Conservation (phyloP, 2,329 filamentous ascomycete species). For the Decorospora gaudefroyi region DNA sequence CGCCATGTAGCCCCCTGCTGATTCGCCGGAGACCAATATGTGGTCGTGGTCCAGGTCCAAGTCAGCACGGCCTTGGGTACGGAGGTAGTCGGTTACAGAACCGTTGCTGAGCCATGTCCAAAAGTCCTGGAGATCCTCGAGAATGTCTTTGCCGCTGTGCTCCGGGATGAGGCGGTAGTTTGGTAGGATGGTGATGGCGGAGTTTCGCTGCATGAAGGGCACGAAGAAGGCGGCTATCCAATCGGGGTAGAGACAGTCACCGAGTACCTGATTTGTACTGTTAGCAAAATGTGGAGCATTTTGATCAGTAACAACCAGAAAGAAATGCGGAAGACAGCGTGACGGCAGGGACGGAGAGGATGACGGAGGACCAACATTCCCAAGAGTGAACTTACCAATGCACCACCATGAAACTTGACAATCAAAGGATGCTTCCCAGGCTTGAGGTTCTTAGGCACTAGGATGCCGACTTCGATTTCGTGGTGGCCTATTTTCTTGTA, state of each 20-base stretch:
- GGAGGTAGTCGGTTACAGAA: conserved; percentile 15
- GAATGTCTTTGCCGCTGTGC: conserved; percentile 52
- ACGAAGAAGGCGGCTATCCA: conserved; percentile 45
- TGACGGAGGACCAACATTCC: conserved; percentile 1
- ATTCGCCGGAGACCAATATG: conserved; percentile 44
- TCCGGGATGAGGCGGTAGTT: conserved; percentile 61
- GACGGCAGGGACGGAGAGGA: too few species aligned
- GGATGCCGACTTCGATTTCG: conserved; percentile 45
- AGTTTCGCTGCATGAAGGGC: conserved; percentile 46
- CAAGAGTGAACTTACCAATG: too few species aligned
- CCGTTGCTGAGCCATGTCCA: conserved; percentile 52
- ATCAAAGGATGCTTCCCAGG: conserved; percentile 48
- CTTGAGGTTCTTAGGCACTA: conserved; percentile 47
- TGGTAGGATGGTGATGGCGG: conserved; percentile 54
- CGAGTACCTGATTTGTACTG: conserved; percentile 23
- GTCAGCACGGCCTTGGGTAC: conserved; percentile 5
- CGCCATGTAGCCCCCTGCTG: conserved; percentile 48
- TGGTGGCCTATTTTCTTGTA: conserved; percentile 52
- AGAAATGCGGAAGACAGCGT: too few species aligned
- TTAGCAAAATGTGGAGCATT: neutral
- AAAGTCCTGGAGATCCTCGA: conserved; percentile 55
- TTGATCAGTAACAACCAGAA: too few species aligned
- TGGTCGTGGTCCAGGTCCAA: conserved; percentile 32
- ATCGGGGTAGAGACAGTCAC: conserved; percentile 33
- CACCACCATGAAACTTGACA: conserved; percentile 54